phyloP scores from a whole-genome alignment of 2,329 filamentous ascomycete species.

The Claviceps maximensis region DNA sequence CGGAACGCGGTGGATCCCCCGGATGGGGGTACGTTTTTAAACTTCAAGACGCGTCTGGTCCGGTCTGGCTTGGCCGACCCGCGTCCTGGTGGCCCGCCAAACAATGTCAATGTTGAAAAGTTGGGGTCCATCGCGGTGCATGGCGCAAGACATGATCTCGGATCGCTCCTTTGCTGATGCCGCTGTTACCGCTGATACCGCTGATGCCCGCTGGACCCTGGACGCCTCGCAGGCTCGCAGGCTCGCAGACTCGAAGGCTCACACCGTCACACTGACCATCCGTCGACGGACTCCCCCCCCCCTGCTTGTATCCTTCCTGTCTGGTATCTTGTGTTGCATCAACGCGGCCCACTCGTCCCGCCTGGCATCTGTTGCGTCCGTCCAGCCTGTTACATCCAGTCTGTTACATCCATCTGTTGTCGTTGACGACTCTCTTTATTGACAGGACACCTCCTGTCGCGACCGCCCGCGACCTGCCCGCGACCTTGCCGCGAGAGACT shows the following conservation, averaged over 20 bases:
- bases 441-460: neutral
- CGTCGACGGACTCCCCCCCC: no score
- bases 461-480: neutral
- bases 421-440: neutral
- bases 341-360: conserved; percentile 3
- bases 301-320: no score
- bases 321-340: neutral
- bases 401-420: no score
- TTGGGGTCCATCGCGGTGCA: neutral
- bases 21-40: neutral
- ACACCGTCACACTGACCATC: no score
- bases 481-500: neutral
- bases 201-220: neutral
- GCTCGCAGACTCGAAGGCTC: no score
- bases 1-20: neutral
- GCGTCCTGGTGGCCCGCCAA: neutral
- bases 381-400: no score
- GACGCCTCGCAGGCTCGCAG: neutral
- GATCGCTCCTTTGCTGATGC: neutral
- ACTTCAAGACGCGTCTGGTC: neutral
- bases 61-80: neutral
- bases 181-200: no score
- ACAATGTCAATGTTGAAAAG: no score
- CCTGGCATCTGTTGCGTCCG: neutral
- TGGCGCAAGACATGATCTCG: neutral